Base-by-base conservation (phyloP, 768 basidiomycete genomes). In the Hydnomerulius pinastri region DNA sequence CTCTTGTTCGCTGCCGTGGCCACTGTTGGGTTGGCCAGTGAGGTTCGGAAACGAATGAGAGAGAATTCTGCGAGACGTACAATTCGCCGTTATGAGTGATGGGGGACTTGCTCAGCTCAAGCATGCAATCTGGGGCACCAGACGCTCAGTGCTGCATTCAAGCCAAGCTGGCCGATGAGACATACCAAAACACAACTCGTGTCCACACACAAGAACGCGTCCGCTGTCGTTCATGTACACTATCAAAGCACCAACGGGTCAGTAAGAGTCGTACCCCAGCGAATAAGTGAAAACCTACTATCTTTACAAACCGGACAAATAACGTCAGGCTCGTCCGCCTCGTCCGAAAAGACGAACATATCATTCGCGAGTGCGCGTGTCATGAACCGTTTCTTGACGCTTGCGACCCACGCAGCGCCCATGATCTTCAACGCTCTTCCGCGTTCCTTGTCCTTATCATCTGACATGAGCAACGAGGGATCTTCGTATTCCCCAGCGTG, bases 271-370 rank as follows among this genome's bases (percentile, higher is more conserved):
- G n/a, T n/a, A n/a, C n/a, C n/a, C n/a, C n/a, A n/a, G n/a, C n/a
- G n/a, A 37, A 20, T 12, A 44, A 17, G 25, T 25, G 9, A 13
- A 46, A 24, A 58, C 76, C 37, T 59, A 85, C 83, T 64, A 43
- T 91, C 89, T 46, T 77, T 70, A 62, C 90, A 92, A 30, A 85
- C 77, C 0, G 85, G 77, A 57, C 90, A 92, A 35, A 68, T 71
- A 1, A 70, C 60, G 17, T 75, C 77, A 3, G 66, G 61, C 10
- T 70, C 75, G 27, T 79, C 77, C 10, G 60, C 61, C 32, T 78
- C 78, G 36, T 80, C 80, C 0, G 74, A 71, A 44, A 77, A 78
- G 29, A 77, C 76, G 4, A 76, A 57, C 20, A 69, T 53, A 42
- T 79, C 73, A 4, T 66, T 64, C 0, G 73, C 73, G 8, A 73